These are phyloP conservation scores for Trichosporon sp. DNA, from an alignment of 1,284 basidiomycete genomes.

Conservation along the genomic window DNA sequence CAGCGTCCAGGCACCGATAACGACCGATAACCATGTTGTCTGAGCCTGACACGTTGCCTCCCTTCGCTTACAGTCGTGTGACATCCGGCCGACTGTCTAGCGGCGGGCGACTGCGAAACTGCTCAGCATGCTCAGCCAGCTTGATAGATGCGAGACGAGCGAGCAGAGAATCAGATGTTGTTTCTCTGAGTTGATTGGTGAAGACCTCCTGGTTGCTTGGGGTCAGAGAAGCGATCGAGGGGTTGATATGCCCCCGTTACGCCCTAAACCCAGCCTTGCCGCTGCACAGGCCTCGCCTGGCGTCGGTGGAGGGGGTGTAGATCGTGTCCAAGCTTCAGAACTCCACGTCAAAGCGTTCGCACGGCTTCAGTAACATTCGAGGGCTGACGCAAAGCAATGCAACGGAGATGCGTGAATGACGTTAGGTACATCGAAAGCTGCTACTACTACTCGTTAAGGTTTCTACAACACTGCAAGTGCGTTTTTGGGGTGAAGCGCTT, in stretches of 20 bases:
- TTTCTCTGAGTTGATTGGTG: too few relatives aligned
- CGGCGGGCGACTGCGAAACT: too few relatives aligned
- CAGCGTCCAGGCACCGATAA: background rate
- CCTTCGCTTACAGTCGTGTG: background rate
- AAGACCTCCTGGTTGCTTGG: too few relatives aligned
- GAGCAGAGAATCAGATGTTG: too few relatives aligned
- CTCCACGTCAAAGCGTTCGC: background rate
- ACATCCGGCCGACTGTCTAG: background rate
- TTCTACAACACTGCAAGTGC: background rate
- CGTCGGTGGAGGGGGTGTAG: slow-evolving; percentile 1
- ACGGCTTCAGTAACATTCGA: background rate
- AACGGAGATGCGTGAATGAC: background rate
- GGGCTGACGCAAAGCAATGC: background rate
- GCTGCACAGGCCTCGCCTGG: background rate
- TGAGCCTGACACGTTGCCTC: slow-evolving; percentile 8
- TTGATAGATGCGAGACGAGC: too few relatives aligned
- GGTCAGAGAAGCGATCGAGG: background rate
- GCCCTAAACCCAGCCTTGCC: background rate
- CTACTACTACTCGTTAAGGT: background rate
- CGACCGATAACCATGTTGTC: background rate
- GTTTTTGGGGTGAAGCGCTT: background rate
- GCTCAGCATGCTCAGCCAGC: too few relatives aligned
- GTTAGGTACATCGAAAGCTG: slow-evolving; percentile 4
- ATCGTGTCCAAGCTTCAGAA: background rate
- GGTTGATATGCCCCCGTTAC: background rate